Evolutionary conservation across 2,329 filamentous ascomycete genomes (phyloP).

Genomic region (Dactylellina drechsleri): DNA sequence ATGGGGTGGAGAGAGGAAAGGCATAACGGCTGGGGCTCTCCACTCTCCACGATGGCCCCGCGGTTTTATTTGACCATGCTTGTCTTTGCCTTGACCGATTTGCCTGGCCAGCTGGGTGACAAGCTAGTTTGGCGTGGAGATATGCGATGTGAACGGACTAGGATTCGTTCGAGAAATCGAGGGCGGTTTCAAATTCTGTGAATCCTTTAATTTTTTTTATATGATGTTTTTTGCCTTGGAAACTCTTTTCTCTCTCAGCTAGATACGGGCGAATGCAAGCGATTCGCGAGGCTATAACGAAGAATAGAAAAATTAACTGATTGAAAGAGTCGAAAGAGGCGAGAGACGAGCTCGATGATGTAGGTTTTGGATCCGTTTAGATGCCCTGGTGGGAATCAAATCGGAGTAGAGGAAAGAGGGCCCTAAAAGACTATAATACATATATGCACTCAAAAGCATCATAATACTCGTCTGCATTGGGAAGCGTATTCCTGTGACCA

Average conservation of each 20-base stretch:
- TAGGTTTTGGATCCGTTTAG: slow-evolving; percentile 25
- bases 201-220: not conserved
- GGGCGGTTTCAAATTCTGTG: slow-evolving; percentile 16
- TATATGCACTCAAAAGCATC: slow-evolving; percentile 14
- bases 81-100: slow-evolving; percentile 26
- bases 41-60: slow-evolving; percentile 38
- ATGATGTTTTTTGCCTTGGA: slow-evolving; percentile 3
- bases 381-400: no score
- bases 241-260: not conserved
- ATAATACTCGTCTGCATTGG: not conserved
- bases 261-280: not conserved
- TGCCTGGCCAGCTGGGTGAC: slow-evolving; percentile 11
- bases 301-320: slow-evolving; percentile 1
- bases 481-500: slow-evolving; percentile 15
- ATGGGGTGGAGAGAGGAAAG: slow-evolving; percentile 23
- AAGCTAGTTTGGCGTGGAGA: slow-evolving; percentile 23
- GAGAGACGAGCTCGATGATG: slow-evolving; percentile 32
- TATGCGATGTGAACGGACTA: slow-evolving; percentile 23
- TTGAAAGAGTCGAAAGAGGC: slow-evolving; percentile 21
- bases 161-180: slow-evolving; percentile 2
- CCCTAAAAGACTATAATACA: not conserved
- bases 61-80: slow-evolving; percentile 4
- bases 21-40: slow-evolving; percentile 40
- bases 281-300: slow-evolving; percentile 2
- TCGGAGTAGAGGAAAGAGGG: not conserved